Base-by-base conservation (phyloP, 2,329 filamentous ascomycete species). In the Stachybotrys elegans region DNA sequence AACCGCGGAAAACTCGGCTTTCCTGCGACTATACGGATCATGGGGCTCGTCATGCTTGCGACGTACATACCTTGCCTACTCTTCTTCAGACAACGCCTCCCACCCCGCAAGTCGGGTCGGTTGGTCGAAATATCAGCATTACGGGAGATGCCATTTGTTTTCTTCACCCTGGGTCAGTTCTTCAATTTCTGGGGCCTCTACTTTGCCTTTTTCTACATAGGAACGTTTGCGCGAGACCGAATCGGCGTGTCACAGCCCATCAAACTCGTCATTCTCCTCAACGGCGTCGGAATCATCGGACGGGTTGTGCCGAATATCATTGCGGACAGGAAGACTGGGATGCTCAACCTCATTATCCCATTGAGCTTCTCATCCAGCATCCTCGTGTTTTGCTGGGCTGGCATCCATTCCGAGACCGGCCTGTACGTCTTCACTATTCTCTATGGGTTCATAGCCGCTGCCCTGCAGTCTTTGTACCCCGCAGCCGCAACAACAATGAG, bases 361-460 rank as follows among this genome's bases (percentile, higher is more conserved):
- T 40, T 59, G 0, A 57, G 54, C 1, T 41, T 62, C 6, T n/a
- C 48, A 4, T 47, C 51, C 0, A 49, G 55, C 4, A 2, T 59
- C 0, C 39, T 60, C 1, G 49, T 63, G 3, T 65, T 57, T 21
- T 62, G 56, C 44, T 65, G 62, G 61, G 46, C 52, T 0, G 57
- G 52, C 0, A 53, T 65, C 5, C 32, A 47, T 6, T 48, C 47
- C 2, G 40, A 43, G 1, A 48, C 46, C 1, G 61, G 61, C 0
- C 40, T 65, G 1, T 62, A 57, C 4, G 53, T 46, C 0, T 63
- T 57, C 19, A 53, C 57, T 1, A 51, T 56, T 2, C 59, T 77
- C 20, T 79, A 76, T 46, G 78, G 79, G 1, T 57, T 81, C 4
- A 62, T 68, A 5, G 71, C 68, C 0, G 74, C 72, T 0, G 72